Conservation (phyloP, 352 stramenopile species). For the Phytophthora parvispora region DNA sequence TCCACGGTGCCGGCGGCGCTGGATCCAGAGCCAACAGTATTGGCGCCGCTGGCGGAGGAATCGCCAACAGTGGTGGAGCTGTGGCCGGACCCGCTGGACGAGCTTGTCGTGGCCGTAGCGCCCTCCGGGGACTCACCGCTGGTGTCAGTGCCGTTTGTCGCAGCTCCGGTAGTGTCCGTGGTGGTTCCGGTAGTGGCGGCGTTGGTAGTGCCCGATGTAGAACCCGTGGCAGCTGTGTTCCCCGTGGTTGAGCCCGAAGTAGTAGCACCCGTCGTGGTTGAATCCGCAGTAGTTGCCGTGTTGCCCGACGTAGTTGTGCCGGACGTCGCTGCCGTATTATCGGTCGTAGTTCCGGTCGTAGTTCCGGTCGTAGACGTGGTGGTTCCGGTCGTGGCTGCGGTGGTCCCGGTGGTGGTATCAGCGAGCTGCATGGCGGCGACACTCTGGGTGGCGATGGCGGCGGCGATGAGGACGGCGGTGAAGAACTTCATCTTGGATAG, state of each 20-base stretch:
- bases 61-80: conserved; percentile 15
- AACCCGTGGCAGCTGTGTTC: not conserved
- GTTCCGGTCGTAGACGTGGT: not conserved
- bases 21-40: not conserved
- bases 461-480: conserved; percentile 30
- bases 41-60: not conserved
- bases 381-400: not conserved
- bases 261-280: not conserved
- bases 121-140: not conserved
- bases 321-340: not conserved
- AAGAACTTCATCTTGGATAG: conserved; percentile 45
- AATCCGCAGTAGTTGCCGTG: not conserved
- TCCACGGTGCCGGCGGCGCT: conserved; percentile 27
- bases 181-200: not conserved
- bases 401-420: not conserved
- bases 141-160: not conserved
- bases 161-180: not conserved
- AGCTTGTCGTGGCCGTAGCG: not conserved
- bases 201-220: not conserved
- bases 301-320: not conserved
- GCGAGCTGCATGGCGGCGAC: conserved; percentile 4
- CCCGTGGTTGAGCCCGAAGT: no score
- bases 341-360: not conserved
- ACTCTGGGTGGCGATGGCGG: conserved; percentile 24
- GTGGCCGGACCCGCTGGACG: conserved; percentile 20